phyloP scores from a whole-genome alignment of 1,139 yeast species.

The Protomyces inundatus region DNA sequence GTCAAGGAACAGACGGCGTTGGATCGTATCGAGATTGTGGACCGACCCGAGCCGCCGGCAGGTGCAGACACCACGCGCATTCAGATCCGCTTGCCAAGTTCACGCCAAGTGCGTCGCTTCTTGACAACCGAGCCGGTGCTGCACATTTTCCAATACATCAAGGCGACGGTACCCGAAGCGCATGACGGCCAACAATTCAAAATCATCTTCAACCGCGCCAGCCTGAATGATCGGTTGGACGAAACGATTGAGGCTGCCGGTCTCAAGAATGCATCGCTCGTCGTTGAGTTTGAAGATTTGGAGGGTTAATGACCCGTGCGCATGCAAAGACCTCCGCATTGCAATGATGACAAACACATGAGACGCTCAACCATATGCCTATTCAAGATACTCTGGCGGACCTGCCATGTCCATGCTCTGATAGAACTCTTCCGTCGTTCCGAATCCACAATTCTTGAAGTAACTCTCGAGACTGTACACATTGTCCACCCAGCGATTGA shows the following conservation, averaged over 20 bases:
- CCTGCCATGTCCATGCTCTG: neutral
- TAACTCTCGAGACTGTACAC: neutral
- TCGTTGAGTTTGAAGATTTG: slow-evolving; percentile 79
- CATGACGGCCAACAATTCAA: slow-evolving; percentile 50
- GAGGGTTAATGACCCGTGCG: slow-evolving; percentile 86
- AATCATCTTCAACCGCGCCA: slow-evolving; percentile 58
- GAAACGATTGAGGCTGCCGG: slow-evolving; percentile 67
- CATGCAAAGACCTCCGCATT: slow-evolving; percentile 43
- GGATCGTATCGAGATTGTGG: slow-evolving; percentile 44
- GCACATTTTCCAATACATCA: slow-evolving; percentile 55
- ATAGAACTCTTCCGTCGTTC: neutral
- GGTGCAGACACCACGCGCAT: slow-evolving; percentile 66
- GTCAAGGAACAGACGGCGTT: slow-evolving; percentile 33
- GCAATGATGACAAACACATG: neutral
- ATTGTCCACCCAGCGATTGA: neutral
- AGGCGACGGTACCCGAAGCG: slow-evolving; percentile 49
- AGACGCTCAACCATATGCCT: neutral
- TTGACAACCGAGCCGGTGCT: slow-evolving; percentile 53
- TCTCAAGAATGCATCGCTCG: slow-evolving; percentile 71
- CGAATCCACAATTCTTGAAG: neutral
- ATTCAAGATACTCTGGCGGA: neutral
- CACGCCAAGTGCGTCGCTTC: slow-evolving; percentile 76
- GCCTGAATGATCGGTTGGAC: slow-evolving; percentile 57
- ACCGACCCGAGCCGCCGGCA: slow-evolving; percentile 57
- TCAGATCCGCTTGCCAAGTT: slow-evolving; percentile 72